These are phyloP conservation scores for Saturnispora ahearnii DNA, from an alignment of 805 yeast genomes.

Conservation along the genomic window DNA sequence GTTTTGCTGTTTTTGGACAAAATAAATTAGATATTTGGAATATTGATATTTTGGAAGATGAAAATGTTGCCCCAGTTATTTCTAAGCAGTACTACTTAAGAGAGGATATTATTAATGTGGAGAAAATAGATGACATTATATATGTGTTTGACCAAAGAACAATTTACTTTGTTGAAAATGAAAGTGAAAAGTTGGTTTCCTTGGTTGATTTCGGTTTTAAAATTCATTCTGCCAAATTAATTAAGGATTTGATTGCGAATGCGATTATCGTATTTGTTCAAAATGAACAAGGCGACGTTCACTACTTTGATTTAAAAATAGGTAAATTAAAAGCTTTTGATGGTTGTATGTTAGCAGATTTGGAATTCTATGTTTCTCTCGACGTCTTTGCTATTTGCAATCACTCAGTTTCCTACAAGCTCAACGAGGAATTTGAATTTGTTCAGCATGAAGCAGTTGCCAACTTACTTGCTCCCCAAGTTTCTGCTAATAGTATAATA, in stretches of 20 bases:
- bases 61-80: neutral
- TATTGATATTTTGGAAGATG: neutral
- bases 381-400: conserved; percentile 8
- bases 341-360: conserved; percentile 6
- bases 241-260: neutral
- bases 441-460: neutral
- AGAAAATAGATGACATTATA: conserved; percentile 3
- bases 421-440: neutral
- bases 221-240: neutral
- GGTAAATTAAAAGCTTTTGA: neutral
- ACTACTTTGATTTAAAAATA: neutral
- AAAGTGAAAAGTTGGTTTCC: neutral
- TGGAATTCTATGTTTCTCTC: conserved; percentile 1
- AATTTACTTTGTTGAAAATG: conserved; percentile 7
- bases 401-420: conserved; percentile 3
- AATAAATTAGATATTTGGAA: conserved; percentile 3
- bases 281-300: neutral
- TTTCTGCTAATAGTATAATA: conserved; percentile 7
- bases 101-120: conserved; percentile 12
- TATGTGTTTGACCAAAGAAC: conserved; percentile 8
- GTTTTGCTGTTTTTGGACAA: neutral
- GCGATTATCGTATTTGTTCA: neutral
- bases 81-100: conserved; percentile 3
- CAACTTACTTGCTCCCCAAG: conserved; percentile 3
- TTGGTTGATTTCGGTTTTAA: neutral